Evolutionary conservation across 768 basidiomycete species (phyloP).

Genomic region (Phlebiopsis gigantea): DNA sequence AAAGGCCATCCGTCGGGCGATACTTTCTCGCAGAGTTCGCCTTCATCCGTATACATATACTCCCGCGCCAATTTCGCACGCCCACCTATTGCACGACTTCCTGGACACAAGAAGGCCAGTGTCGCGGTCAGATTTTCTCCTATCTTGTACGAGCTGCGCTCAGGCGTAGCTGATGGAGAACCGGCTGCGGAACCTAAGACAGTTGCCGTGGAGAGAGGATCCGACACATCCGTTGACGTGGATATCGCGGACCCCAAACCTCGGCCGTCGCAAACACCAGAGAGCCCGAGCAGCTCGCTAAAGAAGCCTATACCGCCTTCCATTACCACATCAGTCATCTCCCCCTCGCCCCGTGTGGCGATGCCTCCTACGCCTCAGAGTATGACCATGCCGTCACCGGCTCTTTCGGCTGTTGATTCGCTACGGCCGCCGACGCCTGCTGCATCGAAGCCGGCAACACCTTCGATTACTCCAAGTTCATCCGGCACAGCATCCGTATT

Average conservation of each 20-base stretch:
- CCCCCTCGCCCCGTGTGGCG: constrained; percentile 44
- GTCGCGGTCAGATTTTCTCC: constrained; percentile 94
- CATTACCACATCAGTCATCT: constrained; percentile 27
- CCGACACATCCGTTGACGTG: constrained; percentile 55
- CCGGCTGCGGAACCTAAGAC: constrained; percentile 39
- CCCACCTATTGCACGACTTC: constrained; percentile 90
- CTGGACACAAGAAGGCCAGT: constrained; percentile 94
- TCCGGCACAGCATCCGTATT: constrained; percentile 62
- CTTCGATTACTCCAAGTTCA: constrained; percentile 30
- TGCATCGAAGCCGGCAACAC: constrained; percentile 47
- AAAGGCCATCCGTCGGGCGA: constrained; percentile 46
- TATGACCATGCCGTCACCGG: constrained; percentile 38
- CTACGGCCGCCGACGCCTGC: constrained; percentile 58
- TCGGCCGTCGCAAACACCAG: constrained; percentile 11
- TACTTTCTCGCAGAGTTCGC: constrained; percentile 31
- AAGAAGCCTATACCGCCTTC: constrained; percentile 1
- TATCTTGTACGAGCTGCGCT: constrained; percentile 84
- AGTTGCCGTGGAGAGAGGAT: constrained; percentile 63
- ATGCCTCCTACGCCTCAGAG: constrained; percentile 16
- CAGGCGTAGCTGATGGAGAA: constrained; percentile 38
- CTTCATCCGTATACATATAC: constrained; percentile 86
- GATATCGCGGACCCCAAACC: constrained; percentile 32
- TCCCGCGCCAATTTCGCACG: constrained; percentile 91
- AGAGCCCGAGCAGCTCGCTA: constrained; percentile 13
- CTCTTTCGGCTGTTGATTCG: constrained; percentile 43